These are phyloP conservation scores for Gomphus sp. DNA, from an alignment of 1,284 basidiomycete genomes.

Conservation along the genomic window DNA sequence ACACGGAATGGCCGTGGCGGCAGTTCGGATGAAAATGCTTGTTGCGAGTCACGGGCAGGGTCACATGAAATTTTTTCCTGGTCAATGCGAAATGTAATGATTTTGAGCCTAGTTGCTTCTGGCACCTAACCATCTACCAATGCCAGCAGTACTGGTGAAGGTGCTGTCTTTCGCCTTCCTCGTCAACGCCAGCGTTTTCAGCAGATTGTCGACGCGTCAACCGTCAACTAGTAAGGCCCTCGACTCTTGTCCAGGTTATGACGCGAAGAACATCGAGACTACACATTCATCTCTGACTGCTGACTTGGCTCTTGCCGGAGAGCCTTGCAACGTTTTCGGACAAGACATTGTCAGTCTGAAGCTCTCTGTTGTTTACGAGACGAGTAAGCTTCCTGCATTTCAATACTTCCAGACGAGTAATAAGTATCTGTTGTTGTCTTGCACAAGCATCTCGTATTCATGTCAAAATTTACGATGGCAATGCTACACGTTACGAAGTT, in stretches of 20 bases:
- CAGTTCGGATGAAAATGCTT: neutral
- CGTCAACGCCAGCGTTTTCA: neutral
- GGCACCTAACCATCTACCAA: neutral
- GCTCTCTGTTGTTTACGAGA: slow-evolving; percentile 51
- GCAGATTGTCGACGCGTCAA: neutral
- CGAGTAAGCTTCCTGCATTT: slow-evolving; percentile 26
- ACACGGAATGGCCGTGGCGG: neutral
- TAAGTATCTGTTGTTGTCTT: neutral
- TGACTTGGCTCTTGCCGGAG: slow-evolving; percentile 41
- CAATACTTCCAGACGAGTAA: neutral
- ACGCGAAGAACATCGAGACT: neutral
- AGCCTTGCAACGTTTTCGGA: slow-evolving; percentile 57
- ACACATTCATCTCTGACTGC: slow-evolving; percentile 31
- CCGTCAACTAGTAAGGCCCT: neutral
- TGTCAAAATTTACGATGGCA: slow-evolving; percentile 61
- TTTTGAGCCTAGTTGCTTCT: neutral
- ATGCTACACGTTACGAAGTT: slow-evolving; percentile 53
- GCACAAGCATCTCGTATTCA: slow-evolving; percentile 51
- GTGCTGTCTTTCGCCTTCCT: neutral
- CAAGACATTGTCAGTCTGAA: slow-evolving; percentile 42
- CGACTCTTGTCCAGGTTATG: slow-evolving; percentile 4
- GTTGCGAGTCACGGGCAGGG: neutral
- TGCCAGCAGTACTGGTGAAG: neutral
- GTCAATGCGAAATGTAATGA: neutral
- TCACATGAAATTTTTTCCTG: neutral